Evolutionary conservation across 345 rosid species (phyloP).

Genomic region (Bruguiera gymnorhiza): DNA sequence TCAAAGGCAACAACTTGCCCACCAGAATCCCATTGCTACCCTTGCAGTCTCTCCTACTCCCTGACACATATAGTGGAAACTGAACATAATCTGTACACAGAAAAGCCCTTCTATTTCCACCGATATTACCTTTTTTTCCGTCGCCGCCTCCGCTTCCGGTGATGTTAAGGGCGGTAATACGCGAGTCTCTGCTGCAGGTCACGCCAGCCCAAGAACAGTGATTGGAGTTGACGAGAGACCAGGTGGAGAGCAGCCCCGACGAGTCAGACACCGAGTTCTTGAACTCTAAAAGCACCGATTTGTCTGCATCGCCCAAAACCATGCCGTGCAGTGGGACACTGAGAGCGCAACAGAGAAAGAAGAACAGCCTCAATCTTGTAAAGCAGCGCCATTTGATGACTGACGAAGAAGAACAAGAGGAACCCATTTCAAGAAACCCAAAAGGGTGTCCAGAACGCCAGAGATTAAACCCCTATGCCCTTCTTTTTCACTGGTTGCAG

Average conservation of each 20-base stretch:
- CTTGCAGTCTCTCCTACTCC: constrained; percentile 56
- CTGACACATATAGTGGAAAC: constrained; percentile 72
- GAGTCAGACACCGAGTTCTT: constrained; percentile 64
- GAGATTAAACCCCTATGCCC: constrained; percentile 9
- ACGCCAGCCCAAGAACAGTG: constrained; percentile 76
- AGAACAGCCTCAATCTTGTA: constrained; percentile 22
- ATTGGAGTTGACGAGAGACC: constrained; percentile 44
- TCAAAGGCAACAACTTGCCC: constrained; percentile 52
- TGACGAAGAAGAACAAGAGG: constrained; percentile 35
- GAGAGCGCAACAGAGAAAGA: constrained; percentile 24
- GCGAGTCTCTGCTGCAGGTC: constrained; percentile 50
- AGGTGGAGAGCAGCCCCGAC: constrained; percentile 54
- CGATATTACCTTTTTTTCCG: constrained; percentile 38
- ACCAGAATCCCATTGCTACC: constrained; percentile 46
- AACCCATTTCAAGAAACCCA: constrained; percentile 42
- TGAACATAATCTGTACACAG: constrained; percentile 54
- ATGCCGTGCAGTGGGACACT: constrained; percentile 22
- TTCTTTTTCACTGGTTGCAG: constrained; percentile 10
- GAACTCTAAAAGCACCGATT: constrained; percentile 62
- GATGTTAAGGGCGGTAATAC: constrained; percentile 71
- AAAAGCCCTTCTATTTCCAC: constrained; percentile 27
- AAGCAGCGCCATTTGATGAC: constrained; percentile 49
- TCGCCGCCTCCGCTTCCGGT: constrained; percentile 42
- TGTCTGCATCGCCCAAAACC: constrained; percentile 46
- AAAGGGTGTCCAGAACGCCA: constrained; percentile 21